These are phyloP conservation scores for Tricholoma furcatifolium DNA, from an alignment of 768 basidiomycete species.

Conservation along the genomic window DNA sequence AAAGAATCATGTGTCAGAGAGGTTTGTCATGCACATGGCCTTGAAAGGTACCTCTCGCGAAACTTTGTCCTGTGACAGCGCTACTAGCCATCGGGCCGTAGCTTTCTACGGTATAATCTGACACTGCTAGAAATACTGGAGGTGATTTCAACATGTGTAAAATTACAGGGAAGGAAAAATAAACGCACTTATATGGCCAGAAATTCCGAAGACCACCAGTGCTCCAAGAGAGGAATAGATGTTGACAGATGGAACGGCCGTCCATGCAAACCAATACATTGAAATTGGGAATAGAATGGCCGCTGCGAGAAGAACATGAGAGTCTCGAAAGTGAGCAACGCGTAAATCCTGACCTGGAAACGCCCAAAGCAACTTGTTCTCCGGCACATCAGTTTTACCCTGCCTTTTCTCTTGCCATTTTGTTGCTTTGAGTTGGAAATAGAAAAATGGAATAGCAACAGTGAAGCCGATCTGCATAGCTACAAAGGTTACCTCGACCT, in stretches of 20 bases:
- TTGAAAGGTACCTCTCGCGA: slow-evolving; percentile 15
- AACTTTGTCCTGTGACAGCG: slow-evolving; percentile 23
- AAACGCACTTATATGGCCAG: slow-evolving; percentile 20
- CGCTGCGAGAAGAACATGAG: slow-evolving; percentile 4
- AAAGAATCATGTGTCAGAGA: neutral
- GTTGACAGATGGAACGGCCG: slow-evolving; percentile 15
- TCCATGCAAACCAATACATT: slow-evolving; percentile 25
- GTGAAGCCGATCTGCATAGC: slow-evolving; percentile 15
- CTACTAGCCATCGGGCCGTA: slow-evolving; percentile 23
- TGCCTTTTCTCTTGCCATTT: slow-evolving; percentile 18
- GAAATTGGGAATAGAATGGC: slow-evolving; percentile 21
- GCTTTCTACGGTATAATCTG: slow-evolving; percentile 23
- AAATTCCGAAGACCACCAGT: slow-evolving; percentile 18
- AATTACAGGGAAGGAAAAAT: no score
- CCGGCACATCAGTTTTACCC: slow-evolving; percentile 17
- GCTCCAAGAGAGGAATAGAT: slow-evolving; percentile 20
- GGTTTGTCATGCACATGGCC: neutral
- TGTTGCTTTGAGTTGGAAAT: slow-evolving; percentile 18
- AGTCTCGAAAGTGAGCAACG: neutral
- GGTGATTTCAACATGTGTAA: neutral
- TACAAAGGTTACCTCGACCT: slow-evolving; percentile 17
- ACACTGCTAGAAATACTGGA: slow-evolving; percentile 20
- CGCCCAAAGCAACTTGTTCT: slow-evolving; percentile 22
- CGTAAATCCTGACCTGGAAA: slow-evolving; percentile 6
- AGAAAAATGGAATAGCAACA: slow-evolving; percentile 18